phyloP scores from a whole-genome alignment of 2,329 filamentous ascomycete genomes.

The Elsinoe perseae region DNA sequence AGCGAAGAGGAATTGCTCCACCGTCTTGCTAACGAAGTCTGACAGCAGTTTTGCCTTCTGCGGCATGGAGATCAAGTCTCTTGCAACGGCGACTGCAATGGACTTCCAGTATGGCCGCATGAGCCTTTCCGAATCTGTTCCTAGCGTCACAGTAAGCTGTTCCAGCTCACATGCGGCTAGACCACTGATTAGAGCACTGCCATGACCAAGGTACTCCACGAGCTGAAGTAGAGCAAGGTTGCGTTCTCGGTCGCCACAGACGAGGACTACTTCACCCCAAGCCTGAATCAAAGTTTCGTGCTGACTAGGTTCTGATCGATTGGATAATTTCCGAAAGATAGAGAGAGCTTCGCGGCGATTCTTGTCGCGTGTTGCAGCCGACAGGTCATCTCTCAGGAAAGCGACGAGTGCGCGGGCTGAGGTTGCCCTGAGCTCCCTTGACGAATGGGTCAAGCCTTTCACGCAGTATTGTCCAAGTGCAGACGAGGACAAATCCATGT shows the following conservation, averaged over 20 bases:
- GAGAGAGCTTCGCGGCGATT: slow-evolving; percentile 66
- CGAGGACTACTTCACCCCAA: slow-evolving; percentile 74
- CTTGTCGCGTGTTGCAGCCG: slow-evolving; percentile 43
- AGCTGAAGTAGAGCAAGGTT: slow-evolving; percentile 78
- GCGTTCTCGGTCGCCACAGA: slow-evolving; percentile 71
- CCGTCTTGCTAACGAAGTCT: slow-evolving; percentile 68
- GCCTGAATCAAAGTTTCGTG: slow-evolving; percentile 80
- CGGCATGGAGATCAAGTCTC: slow-evolving; percentile 72
- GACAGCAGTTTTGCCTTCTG: slow-evolving; percentile 74
- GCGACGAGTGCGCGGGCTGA: slow-evolving; percentile 61
- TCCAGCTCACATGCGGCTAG: slow-evolving; percentile 78
- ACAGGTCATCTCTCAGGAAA: slow-evolving; percentile 52
- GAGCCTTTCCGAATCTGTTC: slow-evolving; percentile 57
- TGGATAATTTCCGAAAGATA: slow-evolving; percentile 63
- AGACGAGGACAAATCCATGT: slow-evolving; percentile 62
- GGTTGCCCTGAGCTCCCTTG: slow-evolving; percentile 75
- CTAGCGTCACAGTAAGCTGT: slow-evolving; percentile 59
- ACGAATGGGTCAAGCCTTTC: slow-evolving; percentile 70
- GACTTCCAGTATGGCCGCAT: slow-evolving; percentile 85
- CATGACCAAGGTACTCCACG: slow-evolving; percentile 77
- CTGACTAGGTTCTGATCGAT: slow-evolving; percentile 57
- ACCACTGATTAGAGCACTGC: slow-evolving; percentile 69
- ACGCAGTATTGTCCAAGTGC: slow-evolving; percentile 71
- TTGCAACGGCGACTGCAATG: slow-evolving; percentile 72
- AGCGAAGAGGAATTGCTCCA: slow-evolving; percentile 63